Evolutionary conservation across 73 alveolate genomes (phyloP).

Genomic region (Paramecium sonneborni): DNA sequence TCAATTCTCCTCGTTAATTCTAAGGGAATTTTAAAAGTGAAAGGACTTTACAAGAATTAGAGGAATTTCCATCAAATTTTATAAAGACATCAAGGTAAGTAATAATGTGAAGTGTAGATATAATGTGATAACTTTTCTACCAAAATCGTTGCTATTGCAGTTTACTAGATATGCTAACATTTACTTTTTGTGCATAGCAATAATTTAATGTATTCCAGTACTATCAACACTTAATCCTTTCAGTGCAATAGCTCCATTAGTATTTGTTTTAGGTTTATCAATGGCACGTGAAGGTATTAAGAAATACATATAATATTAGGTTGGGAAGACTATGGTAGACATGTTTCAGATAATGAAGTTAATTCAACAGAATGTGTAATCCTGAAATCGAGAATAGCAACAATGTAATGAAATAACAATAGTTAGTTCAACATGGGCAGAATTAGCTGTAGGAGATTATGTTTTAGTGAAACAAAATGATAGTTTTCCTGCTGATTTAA

Average conservation of each 20-base stretch:
- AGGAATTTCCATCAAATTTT: conserved; percentile 69
- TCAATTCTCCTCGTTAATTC: neutral
- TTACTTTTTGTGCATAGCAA: conserved; percentile 82
- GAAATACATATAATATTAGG: neutral
- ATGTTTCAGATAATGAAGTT: conserved; percentile 60
- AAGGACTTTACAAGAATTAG: neutral
- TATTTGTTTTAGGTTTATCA: conserved; percentile 93
- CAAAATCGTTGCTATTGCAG: conserved; percentile 74
- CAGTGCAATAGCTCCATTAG: conserved; percentile 97
- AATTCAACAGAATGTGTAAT: conserved; percentile 47
- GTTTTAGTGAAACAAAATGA: conserved; percentile 86
- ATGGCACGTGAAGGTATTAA: conserved; percentile 88
- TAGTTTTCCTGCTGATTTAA: conserved; percentile 97
- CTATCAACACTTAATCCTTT: conserved; percentile 93
- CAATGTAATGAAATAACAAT: neutral
- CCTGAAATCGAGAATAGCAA: neutral
- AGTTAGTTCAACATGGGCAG: conserved; percentile 49
- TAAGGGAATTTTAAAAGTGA: neutral
- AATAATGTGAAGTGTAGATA: conserved; percentile 32
- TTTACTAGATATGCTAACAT: conserved; percentile 82
- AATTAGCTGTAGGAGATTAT: conserved; percentile 91
- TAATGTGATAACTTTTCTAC: conserved; percentile 73
- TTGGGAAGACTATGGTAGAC: conserved; percentile 67
- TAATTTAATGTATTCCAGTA: conserved; percentile 84
- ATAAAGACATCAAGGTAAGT: conserved; percentile 81